phyloP scores from a whole-genome alignment of 2,329 filamentous ascomycete genomes.

The Clonostachys chloroleuca region DNA sequence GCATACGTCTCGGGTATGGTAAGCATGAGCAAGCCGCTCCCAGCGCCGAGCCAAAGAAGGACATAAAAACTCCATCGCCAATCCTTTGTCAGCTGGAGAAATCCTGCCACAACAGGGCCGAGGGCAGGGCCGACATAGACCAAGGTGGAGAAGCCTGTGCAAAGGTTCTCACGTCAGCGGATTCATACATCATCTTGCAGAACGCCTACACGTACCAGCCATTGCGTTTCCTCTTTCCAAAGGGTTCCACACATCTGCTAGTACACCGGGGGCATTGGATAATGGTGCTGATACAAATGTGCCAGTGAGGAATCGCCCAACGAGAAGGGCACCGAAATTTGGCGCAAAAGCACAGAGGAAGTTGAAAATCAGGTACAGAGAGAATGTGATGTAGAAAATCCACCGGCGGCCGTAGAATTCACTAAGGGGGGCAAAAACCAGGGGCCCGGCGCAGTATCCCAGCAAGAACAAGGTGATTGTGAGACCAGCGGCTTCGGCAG shows the following conservation, averaged over 20 bases:
- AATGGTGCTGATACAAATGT: constrained; percentile 48
- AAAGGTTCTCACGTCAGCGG: no score
- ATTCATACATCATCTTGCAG: no score
- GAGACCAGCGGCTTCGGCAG: constrained; percentile 37
- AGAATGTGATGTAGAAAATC: constrained; percentile 46
- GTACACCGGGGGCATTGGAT: constrained; percentile 43
- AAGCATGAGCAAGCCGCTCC: constrained; percentile 39
- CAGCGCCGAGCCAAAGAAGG: constrained; percentile 34
- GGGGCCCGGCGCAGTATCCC: constrained; percentile 52
- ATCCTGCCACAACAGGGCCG: constrained; percentile 50
- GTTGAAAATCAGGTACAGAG: constrained; percentile 42
- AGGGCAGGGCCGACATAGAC: constrained; percentile 49
- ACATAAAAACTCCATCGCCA: constrained; percentile 52
- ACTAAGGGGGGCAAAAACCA: constrained; percentile 52
- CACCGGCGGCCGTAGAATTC: constrained; percentile 52
- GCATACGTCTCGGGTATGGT: constrained; percentile 55
- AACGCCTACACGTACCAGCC: constrained; percentile 18
- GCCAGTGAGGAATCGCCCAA: constrained; percentile 50
- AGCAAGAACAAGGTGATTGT: constrained; percentile 51
- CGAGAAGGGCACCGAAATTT: constrained; percentile 46
- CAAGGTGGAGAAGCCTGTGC: constrained; percentile 39
- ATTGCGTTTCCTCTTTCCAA: constrained; percentile 47
- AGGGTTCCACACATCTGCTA: constrained; percentile 49
- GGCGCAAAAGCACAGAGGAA: constrained; percentile 50
- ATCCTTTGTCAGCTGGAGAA: constrained; percentile 47